These are phyloP conservation scores for Aspergillus sojae DNA, from an alignment of 2,329 filamentous ascomycete genomes.

Conservation along the genomic window DNA sequence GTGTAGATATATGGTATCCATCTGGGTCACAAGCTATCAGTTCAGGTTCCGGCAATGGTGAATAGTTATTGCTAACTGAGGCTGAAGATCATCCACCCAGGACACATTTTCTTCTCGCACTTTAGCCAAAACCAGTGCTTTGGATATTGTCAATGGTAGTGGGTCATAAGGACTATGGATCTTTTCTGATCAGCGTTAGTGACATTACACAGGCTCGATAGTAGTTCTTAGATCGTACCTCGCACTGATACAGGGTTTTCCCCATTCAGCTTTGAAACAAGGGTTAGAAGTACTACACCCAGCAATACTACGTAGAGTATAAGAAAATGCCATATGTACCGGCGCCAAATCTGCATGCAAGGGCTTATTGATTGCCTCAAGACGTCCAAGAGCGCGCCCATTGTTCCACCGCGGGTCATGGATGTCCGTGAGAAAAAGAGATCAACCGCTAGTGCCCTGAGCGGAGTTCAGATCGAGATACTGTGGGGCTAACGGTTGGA, in stretches of 20 bases:
- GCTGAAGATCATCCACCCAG: constrained; percentile 8
- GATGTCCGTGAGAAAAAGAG: constrained; percentile 3
- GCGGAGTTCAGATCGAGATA: constrained; percentile 5
- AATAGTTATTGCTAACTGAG: constrained; percentile 5
- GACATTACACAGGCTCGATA: not conserved
- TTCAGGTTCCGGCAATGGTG: not conserved
- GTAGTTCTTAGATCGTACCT: not conserved
- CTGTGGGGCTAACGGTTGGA: not conserved
- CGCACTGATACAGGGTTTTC: not conserved
- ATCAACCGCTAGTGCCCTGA: constrained; percentile 2
- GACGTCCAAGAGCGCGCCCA: not conserved
- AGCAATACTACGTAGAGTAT: not conserved
- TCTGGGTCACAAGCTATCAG: not conserved
- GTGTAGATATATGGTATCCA: constrained; percentile 25
- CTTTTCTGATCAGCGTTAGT: not conserved
- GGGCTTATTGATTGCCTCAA: not conserved
- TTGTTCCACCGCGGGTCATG: not conserved
- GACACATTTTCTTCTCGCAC: constrained; percentile 9
- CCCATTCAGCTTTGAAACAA: constrained; percentile 1
- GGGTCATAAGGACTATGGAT: not conserved
- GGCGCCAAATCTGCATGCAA: not conserved
- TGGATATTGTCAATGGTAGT: not conserved
- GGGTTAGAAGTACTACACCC: not conserved
- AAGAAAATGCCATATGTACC: not conserved
- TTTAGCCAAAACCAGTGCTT: constrained; percentile 11